Evolutionary conservation across 257 asterid genomes (phyloP).

Genomic region (Fraxinus cuspidata): DNA sequence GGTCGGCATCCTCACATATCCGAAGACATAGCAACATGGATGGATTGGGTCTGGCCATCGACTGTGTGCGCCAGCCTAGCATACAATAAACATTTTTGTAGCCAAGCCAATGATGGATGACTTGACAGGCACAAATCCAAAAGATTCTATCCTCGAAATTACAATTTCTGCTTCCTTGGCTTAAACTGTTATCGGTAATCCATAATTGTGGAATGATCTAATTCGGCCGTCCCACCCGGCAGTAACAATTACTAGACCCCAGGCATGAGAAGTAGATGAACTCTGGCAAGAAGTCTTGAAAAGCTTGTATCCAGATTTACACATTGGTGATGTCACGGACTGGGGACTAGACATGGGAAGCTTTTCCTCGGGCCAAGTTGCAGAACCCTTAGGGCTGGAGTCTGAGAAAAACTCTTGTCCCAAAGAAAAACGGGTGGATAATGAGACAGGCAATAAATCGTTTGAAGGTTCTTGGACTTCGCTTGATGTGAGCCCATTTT

Average conservation of each 20-base stretch:
- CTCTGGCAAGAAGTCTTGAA: slow-evolving; percentile 69
- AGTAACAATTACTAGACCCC: slow-evolving; percentile 86
- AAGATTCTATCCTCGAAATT: slow-evolving; percentile 9
- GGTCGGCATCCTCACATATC: slow-evolving; percentile 12
- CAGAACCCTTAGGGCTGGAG: slow-evolving; percentile 66
- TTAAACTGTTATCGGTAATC: slow-evolving; percentile 72
- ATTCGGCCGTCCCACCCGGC: slow-evolving; percentile 91
- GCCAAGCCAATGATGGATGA: background rate
- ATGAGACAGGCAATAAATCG: slow-evolving; percentile 48
- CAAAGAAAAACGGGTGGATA: slow-evolving; percentile 54
- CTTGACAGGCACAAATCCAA: slow-evolving; percentile 15
- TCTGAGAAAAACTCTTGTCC: slow-evolving; percentile 60
- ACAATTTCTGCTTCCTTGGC: background rate
- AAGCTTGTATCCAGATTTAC: slow-evolving; percentile 71
- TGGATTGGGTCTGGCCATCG: slow-evolving; percentile 34
- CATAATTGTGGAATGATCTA: slow-evolving; percentile 82
- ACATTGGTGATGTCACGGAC: slow-evolving; percentile 35
- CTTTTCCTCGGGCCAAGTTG: slow-evolving; percentile 99
- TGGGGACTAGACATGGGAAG: slow-evolving; percentile 52
- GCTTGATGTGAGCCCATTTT: slow-evolving; percentile 22
- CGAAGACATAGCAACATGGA: background rate
- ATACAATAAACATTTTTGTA: too few relatives aligned
- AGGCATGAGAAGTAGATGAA: slow-evolving; percentile 61
- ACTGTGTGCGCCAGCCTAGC: slow-evolving; percentile 38
- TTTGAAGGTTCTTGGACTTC: slow-evolving; percentile 25